Conservation (phyloP, 805 yeast genomes). For the Scheffersomyces stipitis region DNA sequence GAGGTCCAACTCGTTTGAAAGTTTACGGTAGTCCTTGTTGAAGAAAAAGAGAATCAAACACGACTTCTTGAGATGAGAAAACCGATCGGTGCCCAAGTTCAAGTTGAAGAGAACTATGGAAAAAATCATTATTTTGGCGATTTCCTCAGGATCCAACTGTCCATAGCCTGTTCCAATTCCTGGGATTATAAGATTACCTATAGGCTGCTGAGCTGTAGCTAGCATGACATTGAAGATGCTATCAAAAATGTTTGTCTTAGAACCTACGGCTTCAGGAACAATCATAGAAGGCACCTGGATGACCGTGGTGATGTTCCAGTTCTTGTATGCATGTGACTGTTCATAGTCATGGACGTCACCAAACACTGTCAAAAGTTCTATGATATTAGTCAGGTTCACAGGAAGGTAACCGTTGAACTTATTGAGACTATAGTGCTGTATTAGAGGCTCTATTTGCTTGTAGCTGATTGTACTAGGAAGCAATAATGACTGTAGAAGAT, state of each 20-base stretch:
- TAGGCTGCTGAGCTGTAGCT: neutral
- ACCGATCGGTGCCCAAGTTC: conserved; percentile 5
- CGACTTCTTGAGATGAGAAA: conserved; percentile 13
- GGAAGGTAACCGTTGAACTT: conserved; percentile 19
- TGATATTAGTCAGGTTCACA: conserved; percentile 10
- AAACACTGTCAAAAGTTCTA: conserved; percentile 10
- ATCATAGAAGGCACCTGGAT: conserved; percentile 23
- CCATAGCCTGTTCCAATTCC: conserved; percentile 31
- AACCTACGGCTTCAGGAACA: conserved; percentile 16
- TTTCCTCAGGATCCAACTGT: conserved; percentile 11
- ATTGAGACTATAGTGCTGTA: conserved; percentile 16
- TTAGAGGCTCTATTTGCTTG: conserved; percentile 10
- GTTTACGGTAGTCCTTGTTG: conserved; percentile 14
- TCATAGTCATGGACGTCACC: conserved; percentile 3
- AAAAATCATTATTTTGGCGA: conserved; percentile 19
- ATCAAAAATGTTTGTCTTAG: conserved; percentile 15
- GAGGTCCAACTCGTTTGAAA: conserved; percentile 10
- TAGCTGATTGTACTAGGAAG: conserved; percentile 6
- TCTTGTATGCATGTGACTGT: conserved; percentile 6
- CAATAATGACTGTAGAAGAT: conserved; percentile 13
- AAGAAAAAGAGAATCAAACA: conserved; percentile 18
- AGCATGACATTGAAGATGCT: conserved; percentile 21
- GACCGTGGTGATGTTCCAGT: conserved; percentile 9
- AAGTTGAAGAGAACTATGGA: conserved; percentile 17
- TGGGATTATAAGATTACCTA: conserved; percentile 19